These are phyloP conservation scores for Suhomyces yuchorum DNA, from an alignment of 1,139 yeast genomes.

Conservation along the genomic window DNA sequence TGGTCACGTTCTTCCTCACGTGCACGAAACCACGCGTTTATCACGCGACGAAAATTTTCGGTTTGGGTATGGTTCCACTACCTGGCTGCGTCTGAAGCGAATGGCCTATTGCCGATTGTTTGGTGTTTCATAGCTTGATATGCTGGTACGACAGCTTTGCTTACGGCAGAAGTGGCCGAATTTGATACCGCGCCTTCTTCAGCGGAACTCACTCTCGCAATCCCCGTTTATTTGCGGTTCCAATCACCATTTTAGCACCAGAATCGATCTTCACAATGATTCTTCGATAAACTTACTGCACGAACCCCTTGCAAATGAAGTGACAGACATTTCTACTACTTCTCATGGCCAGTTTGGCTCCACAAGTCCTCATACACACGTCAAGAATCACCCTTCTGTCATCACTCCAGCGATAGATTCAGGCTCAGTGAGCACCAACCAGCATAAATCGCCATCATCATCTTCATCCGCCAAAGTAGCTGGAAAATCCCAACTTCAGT, in stretches of 20 bases:
- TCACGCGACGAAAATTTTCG: constrained; percentile 8
- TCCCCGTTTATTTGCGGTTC: constrained; percentile 24
- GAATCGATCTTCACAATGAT: constrained; percentile 26
- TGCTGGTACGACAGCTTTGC: constrained; percentile 29
- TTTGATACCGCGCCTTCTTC: constrained; percentile 24
- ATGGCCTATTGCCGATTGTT: background rate
- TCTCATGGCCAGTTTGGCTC: constrained; percentile 11
- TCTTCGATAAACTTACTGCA: constrained; percentile 30
- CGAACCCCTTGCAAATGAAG: background rate
- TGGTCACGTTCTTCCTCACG: no score
- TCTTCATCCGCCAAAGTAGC: background rate
- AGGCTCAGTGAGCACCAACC: background rate
- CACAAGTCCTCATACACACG: background rate
- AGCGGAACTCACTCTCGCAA: constrained; percentile 20
- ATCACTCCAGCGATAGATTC: background rate
- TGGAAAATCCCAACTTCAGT: background rate
- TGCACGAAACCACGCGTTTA: no score
- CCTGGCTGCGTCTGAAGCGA: background rate
- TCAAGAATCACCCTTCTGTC: background rate
- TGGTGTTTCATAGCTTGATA: constrained; percentile 5
- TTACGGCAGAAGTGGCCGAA: constrained; percentile 23
- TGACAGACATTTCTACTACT: constrained; percentile 14
- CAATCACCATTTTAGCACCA: constrained; percentile 31
- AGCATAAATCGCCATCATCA: background rate
- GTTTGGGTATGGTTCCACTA: background rate